A percentile compares a stretch with the other conserved stretches of the same genome.
Conservation (phyloP, 495 filamentous ascomycete species). For the Cairneyella variabilis region DNA sequence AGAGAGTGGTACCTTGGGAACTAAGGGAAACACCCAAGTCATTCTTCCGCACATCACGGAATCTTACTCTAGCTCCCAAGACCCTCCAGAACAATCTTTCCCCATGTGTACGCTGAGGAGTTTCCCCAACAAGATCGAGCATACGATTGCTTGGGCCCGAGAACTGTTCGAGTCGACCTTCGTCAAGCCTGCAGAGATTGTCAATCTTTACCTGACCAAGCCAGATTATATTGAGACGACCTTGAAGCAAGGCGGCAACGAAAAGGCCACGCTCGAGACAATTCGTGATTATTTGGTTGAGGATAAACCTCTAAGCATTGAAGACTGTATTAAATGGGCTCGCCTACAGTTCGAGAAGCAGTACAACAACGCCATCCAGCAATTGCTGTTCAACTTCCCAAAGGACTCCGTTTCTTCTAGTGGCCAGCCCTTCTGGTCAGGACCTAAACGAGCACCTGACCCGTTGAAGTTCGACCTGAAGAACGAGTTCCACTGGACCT, state of each 20-base stretch:
- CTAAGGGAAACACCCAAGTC: slow-evolving; percentile 98
- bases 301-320: slow-evolving; percentile 87
- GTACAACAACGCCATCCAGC: slow-evolving; percentile 96
- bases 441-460: slow-evolving; percentile 94
- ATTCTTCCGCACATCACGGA: slow-evolving; percentile 88
- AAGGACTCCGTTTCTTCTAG: slow-evolving; percentile 85
- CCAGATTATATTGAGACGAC: slow-evolving; percentile 87
- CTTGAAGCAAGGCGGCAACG: slow-evolving; percentile 91
- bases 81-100: slow-evolving; percentile 97
- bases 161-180: slow-evolving; percentile 94
- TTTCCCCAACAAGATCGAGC: slow-evolving; percentile 98
- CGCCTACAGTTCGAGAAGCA: slow-evolving; percentile 92
- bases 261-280: slow-evolving; percentile 90
- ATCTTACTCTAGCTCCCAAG: slow-evolving; percentile 97
- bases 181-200: slow-evolving; percentile 87
- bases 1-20: slow-evolving; percentile 95
- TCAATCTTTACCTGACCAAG: slow-evolving; percentile 91
- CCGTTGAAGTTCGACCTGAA: slow-evolving; percentile 81
- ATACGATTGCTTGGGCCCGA: slow-evolving; percentile 97
- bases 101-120: slow-evolving; percentile 97
- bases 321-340: slow-evolving; percentile 94
- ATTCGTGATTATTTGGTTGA: slow-evolving; percentile 89
- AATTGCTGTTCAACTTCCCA: slow-evolving; percentile 96
- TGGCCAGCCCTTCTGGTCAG: slow-evolving; percentile 95
- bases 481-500: slow-evolving; percentile 81